Percentiles rank a stretch among this genome's conserved stretches.
Conservation (phyloP, 768 basidiomycete genomes). For the Glaciozyma antarctica region DNA sequence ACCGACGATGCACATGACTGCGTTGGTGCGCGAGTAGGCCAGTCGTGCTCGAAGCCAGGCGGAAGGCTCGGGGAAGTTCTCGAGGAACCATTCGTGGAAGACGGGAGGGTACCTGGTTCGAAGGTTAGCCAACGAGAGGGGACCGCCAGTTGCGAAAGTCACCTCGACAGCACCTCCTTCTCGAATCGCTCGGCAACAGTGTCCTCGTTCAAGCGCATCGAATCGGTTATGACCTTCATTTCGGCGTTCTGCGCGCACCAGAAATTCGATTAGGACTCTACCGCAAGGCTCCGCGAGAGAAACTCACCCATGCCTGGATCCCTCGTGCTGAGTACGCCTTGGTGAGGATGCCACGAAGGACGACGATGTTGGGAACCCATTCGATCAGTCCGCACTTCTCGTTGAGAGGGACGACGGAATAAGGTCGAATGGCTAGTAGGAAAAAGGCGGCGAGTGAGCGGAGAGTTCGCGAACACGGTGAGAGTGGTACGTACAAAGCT, state of each 20-base stretch:
- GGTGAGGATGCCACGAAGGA: slow-evolving; percentile 63
- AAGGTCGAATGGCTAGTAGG: slow-evolving; percentile 75
- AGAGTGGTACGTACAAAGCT: slow-evolving; percentile 58
- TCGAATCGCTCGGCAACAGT: slow-evolving; percentile 38
- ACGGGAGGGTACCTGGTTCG: slow-evolving; percentile 61
- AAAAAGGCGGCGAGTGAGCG: slow-evolving; percentile 4
- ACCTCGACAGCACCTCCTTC: slow-evolving; percentile 53
- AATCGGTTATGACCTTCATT: slow-evolving; percentile 37
- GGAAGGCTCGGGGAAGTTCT: slow-evolving; percentile 91
- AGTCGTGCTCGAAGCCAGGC: slow-evolving; percentile 87
- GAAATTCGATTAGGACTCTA: background rate
- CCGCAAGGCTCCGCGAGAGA: too few relatives aligned
- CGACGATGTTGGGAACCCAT: slow-evolving; percentile 92
- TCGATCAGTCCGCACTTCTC: slow-evolving; percentile 96
- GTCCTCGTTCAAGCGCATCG: slow-evolving; percentile 30
- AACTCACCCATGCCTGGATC: slow-evolving; percentile 48
- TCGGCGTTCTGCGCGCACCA: slow-evolving; percentile 35
- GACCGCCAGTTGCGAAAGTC: slow-evolving; percentile 31
- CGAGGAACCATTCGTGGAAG: slow-evolving; percentile 95
- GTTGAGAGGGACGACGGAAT: slow-evolving; percentile 95
- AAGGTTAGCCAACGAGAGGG: background rate
- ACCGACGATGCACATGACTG: slow-evolving; percentile 98
- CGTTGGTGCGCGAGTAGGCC: slow-evolving; percentile 75
- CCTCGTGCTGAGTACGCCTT: slow-evolving; percentile 55
- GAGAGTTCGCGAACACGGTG: too few relatives aligned